Evolutionary conservation across 108 stramenopile species (phyloP), one percentile per base, ranked within the genome.

Genomic region (Cylindrotheca closterium): DNA sequence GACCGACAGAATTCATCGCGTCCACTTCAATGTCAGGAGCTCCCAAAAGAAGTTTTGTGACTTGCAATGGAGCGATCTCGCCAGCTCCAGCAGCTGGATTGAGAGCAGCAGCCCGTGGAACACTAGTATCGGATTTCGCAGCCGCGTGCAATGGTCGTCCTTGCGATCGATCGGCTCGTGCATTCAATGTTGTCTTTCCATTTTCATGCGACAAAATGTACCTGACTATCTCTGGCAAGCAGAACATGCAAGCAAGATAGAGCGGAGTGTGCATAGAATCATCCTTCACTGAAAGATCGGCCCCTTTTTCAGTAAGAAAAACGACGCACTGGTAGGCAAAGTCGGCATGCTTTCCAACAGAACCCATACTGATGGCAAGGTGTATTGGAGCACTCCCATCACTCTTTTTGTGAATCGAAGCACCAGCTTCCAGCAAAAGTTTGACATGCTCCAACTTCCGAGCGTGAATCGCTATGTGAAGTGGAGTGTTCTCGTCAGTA

Each of bases 401-500:
- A 63, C 94, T 86, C 59, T 89, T 89, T 46, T 74, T 74, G 50
- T 79, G 74, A 7, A 78, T 54, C 4, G 82, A 77, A 23, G 89
- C 89, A 58, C 89, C 88, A 4, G 84, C 83, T 60, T 89, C 82
- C 24, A 92, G 69, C 47, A 95, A 52, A 17, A 90, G 54, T 51
- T 83, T 84, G 26, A 90, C 85, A 60, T 90, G 85, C n/a, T 88
- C 85, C 19, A 95, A 65, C 56, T 93, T 92, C 23, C 89, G 58
- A 25, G 80, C 67, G 54, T 83, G 91, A 50, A 95, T 87, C 17
- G 94, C 94, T 30, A 95, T 67, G 65, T 95, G 94, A 17, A 95
- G 72, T 1, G 94, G 86, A 12, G 94, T 95, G 68, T 92, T 95
- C 65, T 91, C 94, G 67, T 92, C 91, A 42, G 71, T 82, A 45